These are phyloP conservation scores for Boechera divaricarpa DNA, from an alignment of 345 rosid genomes.

Conservation along the genomic window DNA sequence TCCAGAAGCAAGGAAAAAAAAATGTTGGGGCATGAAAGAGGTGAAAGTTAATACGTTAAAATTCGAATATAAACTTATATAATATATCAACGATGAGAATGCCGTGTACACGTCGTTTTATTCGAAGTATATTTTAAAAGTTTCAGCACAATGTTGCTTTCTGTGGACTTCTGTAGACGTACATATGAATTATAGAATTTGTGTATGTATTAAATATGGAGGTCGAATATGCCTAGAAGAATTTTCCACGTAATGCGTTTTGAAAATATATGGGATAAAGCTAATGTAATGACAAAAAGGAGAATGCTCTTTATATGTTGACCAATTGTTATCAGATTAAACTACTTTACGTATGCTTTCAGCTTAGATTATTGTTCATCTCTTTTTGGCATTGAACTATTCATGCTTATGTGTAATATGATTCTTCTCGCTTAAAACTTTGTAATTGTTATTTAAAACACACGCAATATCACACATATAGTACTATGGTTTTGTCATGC, in stretches of 20 bases:
- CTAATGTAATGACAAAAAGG: constrained; percentile 18
- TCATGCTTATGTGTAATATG: constrained; percentile 12
- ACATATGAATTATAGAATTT: not conserved
- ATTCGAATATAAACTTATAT: constrained; percentile 25
- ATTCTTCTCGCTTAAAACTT: constrained; percentile 13
- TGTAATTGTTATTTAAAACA: not conserved
- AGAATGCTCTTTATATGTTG: constrained; percentile 24
- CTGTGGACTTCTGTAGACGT: constrained; percentile 1
- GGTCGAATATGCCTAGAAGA: constrained; percentile 31
- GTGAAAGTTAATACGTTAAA: not conserved
- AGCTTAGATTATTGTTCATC: constrained; percentile 14
- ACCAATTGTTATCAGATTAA: constrained; percentile 14
- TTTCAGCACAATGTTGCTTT: constrained; percentile 10
- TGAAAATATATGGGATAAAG: constrained; percentile 23
- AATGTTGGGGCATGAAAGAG: constrained; percentile 15
- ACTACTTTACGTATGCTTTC: constrained; percentile 27
- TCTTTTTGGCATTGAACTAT: constrained; percentile 9
- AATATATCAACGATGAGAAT: not conserved
- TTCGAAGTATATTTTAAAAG: constrained; percentile 36
- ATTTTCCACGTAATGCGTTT: constrained; percentile 26
- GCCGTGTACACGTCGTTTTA: constrained; percentile 36
- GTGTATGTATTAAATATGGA: not conserved
- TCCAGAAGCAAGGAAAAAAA: no score
- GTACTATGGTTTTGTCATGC: not conserved
- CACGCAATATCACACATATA: not conserved